These are phyloP conservation scores for Scedosporium boydii DNA, from an alignment of 2,329 filamentous ascomycete species.

Conservation along the genomic window DNA sequence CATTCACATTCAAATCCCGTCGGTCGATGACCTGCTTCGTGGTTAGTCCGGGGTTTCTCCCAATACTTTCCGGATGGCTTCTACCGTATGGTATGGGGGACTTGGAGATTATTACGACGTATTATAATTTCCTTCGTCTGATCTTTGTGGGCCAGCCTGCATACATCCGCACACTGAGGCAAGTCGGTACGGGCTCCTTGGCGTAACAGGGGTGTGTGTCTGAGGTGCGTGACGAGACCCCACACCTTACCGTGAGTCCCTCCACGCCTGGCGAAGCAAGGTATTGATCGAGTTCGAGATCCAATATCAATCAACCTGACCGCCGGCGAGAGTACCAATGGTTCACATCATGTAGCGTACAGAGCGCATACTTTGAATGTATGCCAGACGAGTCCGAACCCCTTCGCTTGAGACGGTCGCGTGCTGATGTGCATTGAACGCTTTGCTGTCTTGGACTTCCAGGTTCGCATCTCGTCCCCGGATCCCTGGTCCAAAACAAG, in stretches of 20 bases:
- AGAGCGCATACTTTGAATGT: not conserved
- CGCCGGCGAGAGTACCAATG: too few relatives aligned
- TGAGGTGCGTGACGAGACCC: not conserved
- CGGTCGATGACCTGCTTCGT: too few relatives aligned
- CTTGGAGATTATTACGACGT: not conserved
- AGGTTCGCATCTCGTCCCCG: not conserved
- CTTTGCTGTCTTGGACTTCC: too few relatives aligned
- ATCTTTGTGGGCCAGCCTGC: not conserved
- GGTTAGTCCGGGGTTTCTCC: too few relatives aligned
- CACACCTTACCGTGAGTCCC: too few relatives aligned
- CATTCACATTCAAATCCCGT: too few relatives aligned
- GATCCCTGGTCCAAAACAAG: not conserved
- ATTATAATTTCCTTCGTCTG: not conserved
- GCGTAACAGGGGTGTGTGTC: not conserved
- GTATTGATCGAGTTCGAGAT: too few relatives aligned
- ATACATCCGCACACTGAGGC: constrained; percentile 1
- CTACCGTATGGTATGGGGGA: not conserved
- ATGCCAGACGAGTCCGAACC: not conserved
- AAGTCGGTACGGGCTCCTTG: not conserved
- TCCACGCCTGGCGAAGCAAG: too few relatives aligned
- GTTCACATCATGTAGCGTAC: not conserved
- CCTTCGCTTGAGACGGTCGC: not conserved
- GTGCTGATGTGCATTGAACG: not conserved
- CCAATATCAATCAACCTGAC: too few relatives aligned
- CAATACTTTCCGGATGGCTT: not conserved